phyloP scores from a whole-genome alignment of 352 stramenopile genomes.

The Pythium sukuiense region DNA sequence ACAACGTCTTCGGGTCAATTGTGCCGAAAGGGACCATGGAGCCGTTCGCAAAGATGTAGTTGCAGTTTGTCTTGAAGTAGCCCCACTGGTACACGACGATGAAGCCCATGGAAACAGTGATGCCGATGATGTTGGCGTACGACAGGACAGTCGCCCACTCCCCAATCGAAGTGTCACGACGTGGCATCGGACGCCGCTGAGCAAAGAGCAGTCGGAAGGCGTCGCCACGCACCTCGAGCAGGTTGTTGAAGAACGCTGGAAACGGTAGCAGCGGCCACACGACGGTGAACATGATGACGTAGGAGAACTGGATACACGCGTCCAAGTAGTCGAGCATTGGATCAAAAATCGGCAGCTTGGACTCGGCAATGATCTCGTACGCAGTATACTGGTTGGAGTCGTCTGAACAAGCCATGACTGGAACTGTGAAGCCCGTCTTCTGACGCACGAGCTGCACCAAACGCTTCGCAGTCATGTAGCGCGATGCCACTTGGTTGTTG shows the following conservation, averaged over 20 bases:
- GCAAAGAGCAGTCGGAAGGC: constrained; percentile 82
- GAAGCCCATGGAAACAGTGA: constrained; percentile 79
- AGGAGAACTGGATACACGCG: constrained; percentile 88
- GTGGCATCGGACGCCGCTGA: constrained; percentile 77
- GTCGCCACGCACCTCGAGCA: constrained; percentile 85
- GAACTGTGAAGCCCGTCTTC: constrained; percentile 65
- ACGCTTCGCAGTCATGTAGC: constrained; percentile 63
- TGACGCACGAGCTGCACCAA: constrained; percentile 68
- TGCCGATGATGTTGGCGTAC: constrained; percentile 86
- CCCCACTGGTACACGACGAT: constrained; percentile 86
- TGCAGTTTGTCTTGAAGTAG: constrained; percentile 74
- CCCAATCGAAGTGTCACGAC: constrained; percentile 78
- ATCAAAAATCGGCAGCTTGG: constrained; percentile 81
- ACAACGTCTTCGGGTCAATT: constrained; percentile 37
- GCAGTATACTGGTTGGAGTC: constrained; percentile 87
- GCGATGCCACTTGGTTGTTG: constrained; percentile 20
- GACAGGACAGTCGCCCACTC: constrained; percentile 83
- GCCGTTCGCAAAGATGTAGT: constrained; percentile 70
- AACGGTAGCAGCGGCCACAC: constrained; percentile 88
- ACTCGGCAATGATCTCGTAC: constrained; percentile 85
- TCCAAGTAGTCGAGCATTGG: constrained; percentile 87
- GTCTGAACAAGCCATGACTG: constrained; percentile 69
- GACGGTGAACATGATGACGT: constrained; percentile 90
- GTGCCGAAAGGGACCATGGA: constrained; percentile 76
- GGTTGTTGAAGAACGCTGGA: constrained; percentile 84